Evolutionary conservation across 352 stramenopile genomes (phyloP).

Genomic region (Paralagenidium karlingii): DNA sequence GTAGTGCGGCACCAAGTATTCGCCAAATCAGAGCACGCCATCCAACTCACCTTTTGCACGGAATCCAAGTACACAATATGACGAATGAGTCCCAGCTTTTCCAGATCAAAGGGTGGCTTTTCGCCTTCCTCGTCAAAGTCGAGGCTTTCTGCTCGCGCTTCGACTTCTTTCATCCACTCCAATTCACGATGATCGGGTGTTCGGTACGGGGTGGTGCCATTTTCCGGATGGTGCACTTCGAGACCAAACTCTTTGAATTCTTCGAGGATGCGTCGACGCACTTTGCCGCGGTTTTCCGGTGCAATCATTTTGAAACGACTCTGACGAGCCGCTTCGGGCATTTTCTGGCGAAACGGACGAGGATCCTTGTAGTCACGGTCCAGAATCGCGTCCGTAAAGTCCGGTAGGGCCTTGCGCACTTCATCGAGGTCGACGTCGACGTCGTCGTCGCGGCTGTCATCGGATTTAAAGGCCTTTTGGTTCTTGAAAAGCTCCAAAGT

Average conservation of each 20-base stretch:
- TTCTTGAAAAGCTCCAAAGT: too few relatives aligned
- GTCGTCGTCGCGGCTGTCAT: too few relatives aligned
- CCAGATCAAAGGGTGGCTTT: conserved; percentile 46
- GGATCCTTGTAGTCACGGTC: neutral
- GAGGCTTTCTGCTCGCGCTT: conserved; percentile 61
- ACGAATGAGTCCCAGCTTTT: conserved; percentile 46
- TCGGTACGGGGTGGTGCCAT: conserved; percentile 2
- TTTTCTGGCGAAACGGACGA: conserved; percentile 43
- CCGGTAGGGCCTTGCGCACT: too few relatives aligned
- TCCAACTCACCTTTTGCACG: conserved; percentile 52
- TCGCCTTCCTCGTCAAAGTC: conserved; percentile 52
- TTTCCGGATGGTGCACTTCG: conserved; percentile 30
- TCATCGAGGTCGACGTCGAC: too few relatives aligned
- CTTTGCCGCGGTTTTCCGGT: conserved; percentile 62
- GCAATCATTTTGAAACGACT: conserved; percentile 60
- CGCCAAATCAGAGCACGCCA: too few relatives aligned
- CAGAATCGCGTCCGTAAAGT: too few relatives aligned
- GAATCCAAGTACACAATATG: conserved; percentile 79
- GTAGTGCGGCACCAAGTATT: too few relatives aligned
- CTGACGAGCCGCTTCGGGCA: conserved; percentile 62
- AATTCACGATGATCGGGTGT: conserved; percentile 49
- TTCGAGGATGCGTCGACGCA: conserved; percentile 62
- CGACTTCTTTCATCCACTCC: conserved; percentile 49
- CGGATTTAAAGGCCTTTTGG: too few relatives aligned
- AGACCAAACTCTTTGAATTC: conserved; percentile 70